Conservation (phyloP, 768 basidiomycete species). For the Exidia glandulosa region DNA sequence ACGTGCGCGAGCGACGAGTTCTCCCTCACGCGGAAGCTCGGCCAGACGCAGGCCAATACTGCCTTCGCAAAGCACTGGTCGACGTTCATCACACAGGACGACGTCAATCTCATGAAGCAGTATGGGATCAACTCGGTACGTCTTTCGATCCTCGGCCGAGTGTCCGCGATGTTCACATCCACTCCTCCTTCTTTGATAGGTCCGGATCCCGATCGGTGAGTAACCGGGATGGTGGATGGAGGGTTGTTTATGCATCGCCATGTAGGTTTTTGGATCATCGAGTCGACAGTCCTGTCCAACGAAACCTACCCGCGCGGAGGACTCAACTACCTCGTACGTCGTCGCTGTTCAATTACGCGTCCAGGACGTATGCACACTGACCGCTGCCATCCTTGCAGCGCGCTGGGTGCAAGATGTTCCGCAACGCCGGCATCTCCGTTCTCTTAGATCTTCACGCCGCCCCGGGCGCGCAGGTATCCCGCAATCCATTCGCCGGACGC, state of each 20-base stretch:
- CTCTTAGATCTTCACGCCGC: constrained; percentile 46
- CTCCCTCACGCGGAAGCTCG: background rate
- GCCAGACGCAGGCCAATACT: background rate
- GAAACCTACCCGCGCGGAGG: background rate
- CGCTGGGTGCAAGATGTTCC: background rate
- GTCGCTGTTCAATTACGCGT: no score
- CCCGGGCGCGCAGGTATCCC: constrained; percentile 29
- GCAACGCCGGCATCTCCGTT: constrained; percentile 32
- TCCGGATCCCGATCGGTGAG: background rate
- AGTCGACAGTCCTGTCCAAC: background rate
- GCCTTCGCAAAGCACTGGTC: background rate
- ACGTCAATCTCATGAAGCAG: background rate
- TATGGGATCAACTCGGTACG: background rate
- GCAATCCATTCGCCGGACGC: background rate
- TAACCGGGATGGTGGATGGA: no score
- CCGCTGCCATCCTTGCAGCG: background rate
- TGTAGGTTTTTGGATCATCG: background rate
- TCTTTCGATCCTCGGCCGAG: background rate
- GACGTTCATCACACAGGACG: background rate
- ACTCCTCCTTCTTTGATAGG: background rate
- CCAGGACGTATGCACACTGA: no score
- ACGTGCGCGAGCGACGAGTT: background rate
- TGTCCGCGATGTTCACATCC: background rate
- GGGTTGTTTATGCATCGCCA: no score
- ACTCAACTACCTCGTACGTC: background rate